Evolutionary conservation across 2,329 filamentous ascomycete species (phyloP), one percentile per base, ranked within the genome.

Genomic region (Fusarium penzigii): DNA sequence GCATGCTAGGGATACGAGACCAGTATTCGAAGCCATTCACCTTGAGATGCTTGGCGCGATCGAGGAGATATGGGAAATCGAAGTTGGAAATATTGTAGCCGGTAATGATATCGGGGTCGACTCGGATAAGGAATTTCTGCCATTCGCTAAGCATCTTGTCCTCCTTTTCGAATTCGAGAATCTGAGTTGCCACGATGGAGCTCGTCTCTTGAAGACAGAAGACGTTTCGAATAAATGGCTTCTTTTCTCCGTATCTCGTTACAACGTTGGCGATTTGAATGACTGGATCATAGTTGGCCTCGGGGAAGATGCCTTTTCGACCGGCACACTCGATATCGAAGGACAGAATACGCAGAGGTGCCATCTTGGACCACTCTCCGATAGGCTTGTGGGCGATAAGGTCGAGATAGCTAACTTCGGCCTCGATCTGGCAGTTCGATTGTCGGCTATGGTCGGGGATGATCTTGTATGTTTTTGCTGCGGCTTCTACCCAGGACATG

Each of bases 71-170:
- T 0, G 93, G 93, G 59, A 99, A 97, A 77, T 99, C 94, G 73
- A 99, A 99, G 75, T 99, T 99, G 68, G 90, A 79, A 74, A 96
- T 99, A 72, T 99, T 99, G 85, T 99, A 99, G 42, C 94, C 94
- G 49, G 95, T 99, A 66, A 99, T 96, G 59, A 99, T 89, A 74
- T 99, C 94, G 1, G 94, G 93, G 61, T 99, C 94, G 1, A 94
- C 90, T 64, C 90, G 85, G 62, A 95, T 81, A 14, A 99, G 72
- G 59, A 99, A 99, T 53, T 95, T 82, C 65, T 89, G 87, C 94
- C 94, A 99, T 40, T 86, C 85, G 73, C 87, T 85, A n/a, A 99
- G 79, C 92, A 99, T 94, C 55, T 92, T 85, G 49, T 88, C 85
- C 70, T 99, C 94, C 41, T 83, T 81, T 16, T 88, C 78, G 60